Evolutionary conservation across 441 rosid genomes (phyloP).

Genomic region (Populus hybrid): DNA sequence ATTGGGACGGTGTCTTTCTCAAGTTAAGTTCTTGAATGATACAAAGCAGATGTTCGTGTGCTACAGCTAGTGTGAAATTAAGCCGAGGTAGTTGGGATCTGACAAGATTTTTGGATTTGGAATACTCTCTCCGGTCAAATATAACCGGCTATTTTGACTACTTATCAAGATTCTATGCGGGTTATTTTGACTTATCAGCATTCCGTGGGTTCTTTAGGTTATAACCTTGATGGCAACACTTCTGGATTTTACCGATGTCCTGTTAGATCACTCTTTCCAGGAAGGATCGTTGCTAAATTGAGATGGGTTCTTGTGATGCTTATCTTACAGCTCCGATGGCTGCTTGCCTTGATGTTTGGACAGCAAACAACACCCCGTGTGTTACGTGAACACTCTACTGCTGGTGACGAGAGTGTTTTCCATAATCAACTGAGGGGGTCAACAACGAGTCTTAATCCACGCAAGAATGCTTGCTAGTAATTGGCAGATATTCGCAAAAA

Average conservation of each 20-base stretch:
- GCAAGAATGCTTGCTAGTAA: no score
- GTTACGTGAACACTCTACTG: no score
- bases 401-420: no score
- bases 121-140: conserved; percentile 3
- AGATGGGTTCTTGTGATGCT: neutral
- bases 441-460: no score
- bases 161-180: neutral
- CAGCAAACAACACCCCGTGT: no score
- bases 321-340: no score
- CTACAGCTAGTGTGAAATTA: neutral
- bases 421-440: no score
- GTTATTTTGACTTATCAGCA: neutral
- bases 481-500: no score
- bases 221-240: neutral
- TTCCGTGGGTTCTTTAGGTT: neutral
- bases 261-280: no score
- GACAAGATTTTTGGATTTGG: neutral
- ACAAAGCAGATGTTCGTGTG: neutral
- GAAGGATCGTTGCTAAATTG: no score
- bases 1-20: neutral
- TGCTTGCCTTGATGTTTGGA: no score
- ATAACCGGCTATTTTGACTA: conserved; percentile 20
- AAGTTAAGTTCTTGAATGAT: neutral
- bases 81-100: conserved; percentile 11
- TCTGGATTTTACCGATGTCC: no score